Base-by-base conservation (phyloP, 176 grass and related monocot genomes). In the sorghum (Sorghum bicolor) region DNA sequence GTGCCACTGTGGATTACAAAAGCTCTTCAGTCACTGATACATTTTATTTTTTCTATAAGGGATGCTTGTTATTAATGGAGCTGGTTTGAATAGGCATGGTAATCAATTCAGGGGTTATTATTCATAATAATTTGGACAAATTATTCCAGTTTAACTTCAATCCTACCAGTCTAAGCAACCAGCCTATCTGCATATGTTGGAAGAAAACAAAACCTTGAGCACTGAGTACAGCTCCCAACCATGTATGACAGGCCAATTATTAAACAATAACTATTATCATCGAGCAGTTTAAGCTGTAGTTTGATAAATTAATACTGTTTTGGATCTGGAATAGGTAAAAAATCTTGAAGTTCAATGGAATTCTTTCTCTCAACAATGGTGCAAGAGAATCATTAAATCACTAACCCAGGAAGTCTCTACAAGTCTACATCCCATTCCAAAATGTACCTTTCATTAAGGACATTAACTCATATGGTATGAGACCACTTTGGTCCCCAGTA, bases 401-500 rank as follows among this genome's bases (percentile, higher is more conserved):
- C 39, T 24, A 79, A 74, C n/a, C 62, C 8, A 70, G 13, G 50
- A 61, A 67, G 60, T 70, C 48, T 64, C 50, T 64, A 26, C 10
- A 26, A 61, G 57, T 26, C n/a, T 61, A 40, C 20, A 52, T 82
- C 71, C 39, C 50, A 76, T 76, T 47, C 12, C 12, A 60, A 72
- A 15, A n/a, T n/a, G 30, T 25, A 74, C 0, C 30, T 74, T 22
- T 76, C 48, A 41, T 20, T 33, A 47, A 90, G 63, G 39, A 33
- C 32, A 84, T 30, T 75, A 83, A 74, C 75, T 80, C 69, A 75
- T 47, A 82, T 37, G 33, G 64, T 74, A 83, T n/a, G 16, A 67
- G 40, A 58, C 37, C 31, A 62, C 17, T 74, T 75, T 83, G 24
- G 41, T 38, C 32, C 67, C 40, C 9, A 6, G 40, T 64, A 75